phyloP scores from a whole-genome alignment of 805 yeast genomes.

The Candida pseudofarinosa region DNA sequence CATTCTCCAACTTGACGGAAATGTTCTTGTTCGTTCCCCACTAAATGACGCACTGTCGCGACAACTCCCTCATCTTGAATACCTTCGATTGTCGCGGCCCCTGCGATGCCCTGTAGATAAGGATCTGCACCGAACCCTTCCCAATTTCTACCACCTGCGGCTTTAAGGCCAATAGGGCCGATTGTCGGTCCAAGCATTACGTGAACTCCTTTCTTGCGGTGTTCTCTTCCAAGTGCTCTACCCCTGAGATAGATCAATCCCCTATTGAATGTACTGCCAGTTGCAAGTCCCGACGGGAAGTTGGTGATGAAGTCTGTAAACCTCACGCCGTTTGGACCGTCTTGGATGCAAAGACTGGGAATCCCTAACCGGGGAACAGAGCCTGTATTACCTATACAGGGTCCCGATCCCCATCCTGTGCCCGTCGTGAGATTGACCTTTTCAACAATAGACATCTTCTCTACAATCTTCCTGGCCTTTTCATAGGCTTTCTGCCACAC shows the following conservation, averaged over 20 bases:
- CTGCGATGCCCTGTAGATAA: conserved; percentile 52
- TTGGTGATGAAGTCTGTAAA: conserved; percentile 53
- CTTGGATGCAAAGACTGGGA: conserved; percentile 55
- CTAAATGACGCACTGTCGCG: conserved; percentile 52
- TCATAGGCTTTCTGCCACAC: conserved; percentile 58
- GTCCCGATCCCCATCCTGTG: conserved; percentile 60
- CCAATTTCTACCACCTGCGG: conserved; percentile 64
- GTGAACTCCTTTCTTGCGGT: conserved; percentile 51
- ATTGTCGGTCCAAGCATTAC: conserved; percentile 53
- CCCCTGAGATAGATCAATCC: conserved; percentile 51
- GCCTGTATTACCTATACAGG: conserved; percentile 61
- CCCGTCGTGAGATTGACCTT: conserved; percentile 63
- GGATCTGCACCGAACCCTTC: conserved; percentile 64
- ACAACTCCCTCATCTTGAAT: conserved; percentile 56
- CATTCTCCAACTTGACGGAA: conserved; percentile 53
- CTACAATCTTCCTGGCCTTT: conserved; percentile 52
- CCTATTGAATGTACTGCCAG: conserved; percentile 55
- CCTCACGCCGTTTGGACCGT: conserved; percentile 60
- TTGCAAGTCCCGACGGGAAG: conserved; percentile 57
- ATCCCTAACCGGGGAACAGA: conserved; percentile 51
- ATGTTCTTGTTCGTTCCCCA: conserved; percentile 63
- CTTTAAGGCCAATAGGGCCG: conserved; percentile 60
- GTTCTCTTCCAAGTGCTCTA: conserved; percentile 54
- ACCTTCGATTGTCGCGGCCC: conserved; percentile 50
- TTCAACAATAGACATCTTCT: conserved; percentile 53